Evolutionary conservation across 768 basidiomycete genomes (phyloP).

Genomic region (Mycena venus): DNA sequence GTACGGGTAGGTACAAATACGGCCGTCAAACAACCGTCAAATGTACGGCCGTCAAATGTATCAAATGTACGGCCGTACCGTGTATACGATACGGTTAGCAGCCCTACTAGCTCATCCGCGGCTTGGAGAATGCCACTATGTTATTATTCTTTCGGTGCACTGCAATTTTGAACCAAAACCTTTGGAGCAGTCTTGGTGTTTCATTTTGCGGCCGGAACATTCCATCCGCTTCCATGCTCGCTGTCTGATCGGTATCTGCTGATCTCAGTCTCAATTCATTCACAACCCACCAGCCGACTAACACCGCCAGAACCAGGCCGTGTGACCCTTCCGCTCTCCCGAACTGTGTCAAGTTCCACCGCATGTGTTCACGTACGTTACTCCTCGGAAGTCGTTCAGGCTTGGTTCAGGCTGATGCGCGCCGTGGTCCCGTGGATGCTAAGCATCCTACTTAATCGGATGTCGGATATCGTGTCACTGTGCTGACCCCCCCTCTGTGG

Average conservation of each 20-base stretch:
- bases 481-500: not conserved
- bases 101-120: too few relatives aligned
- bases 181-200: too few relatives aligned
- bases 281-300: not conserved
- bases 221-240: not conserved
- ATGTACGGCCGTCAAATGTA: too few relatives aligned
- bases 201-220: not conserved
- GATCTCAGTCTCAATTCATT: not conserved
- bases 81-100: too few relatives aligned
- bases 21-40: too few relatives aligned
- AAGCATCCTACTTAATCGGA: slow-evolving; percentile 2
- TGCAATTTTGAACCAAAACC: too few relatives aligned
- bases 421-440: not conserved
- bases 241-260: not conserved
- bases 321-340: not conserved
- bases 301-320: not conserved
- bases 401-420: not conserved
- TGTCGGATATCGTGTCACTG: not conserved
- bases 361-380: not conserved
- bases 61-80: too few relatives aligned
- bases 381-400: not conserved
- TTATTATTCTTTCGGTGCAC: too few relatives aligned
- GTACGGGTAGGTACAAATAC: too few relatives aligned
- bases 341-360: not conserved
- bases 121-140: too few relatives aligned